Evolutionary conservation across 768 basidiomycete species (phyloP), one percentile per base, ranked within the genome.

Genomic region (Tulasnella sp.): DNA sequence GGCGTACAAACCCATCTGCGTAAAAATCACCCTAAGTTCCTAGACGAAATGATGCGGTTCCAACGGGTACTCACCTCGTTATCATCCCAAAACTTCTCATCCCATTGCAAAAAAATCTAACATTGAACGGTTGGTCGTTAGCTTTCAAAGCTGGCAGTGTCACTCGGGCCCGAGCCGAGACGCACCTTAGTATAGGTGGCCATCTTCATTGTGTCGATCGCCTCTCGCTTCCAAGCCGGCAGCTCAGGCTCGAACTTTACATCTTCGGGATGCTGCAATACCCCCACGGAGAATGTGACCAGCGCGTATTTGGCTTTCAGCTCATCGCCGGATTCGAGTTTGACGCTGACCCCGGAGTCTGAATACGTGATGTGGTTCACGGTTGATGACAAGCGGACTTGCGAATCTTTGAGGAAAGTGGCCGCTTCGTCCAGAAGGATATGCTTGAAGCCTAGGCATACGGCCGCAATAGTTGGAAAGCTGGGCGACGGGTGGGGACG

Each of bases 281-380:
- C 89, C 0, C 89, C 89, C 1, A 89, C 77, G 74, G 88, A 89
- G 79, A 90, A 90, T 0, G 89, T 90, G 74, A 85, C 86, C 35
- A 90, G 76, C 3, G 85, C 87, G 77, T 88, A 86, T 67, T 89
- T 84, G 16, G 83, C 87, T 16, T 78, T 80, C 29, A 89, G 76
- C 1, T 47, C 79, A 37, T 78, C 74, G 0, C 86, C 87, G 71
- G 83, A 79, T 1, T 78, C 74, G 35, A 88, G 80, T 17, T 81
- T 80, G 37, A 90, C 84, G 0, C 77, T 79, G 17, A 87, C 87
- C 2, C 83, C 80, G 22, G 80, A 73, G n/a, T 76, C 74, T 5
- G 81, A 82, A 75, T 88, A 84, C 11, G 80, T 76, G 73, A 90
- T 83, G 5, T 75, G 77, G 40, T 78, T 79, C 63, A 90, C 85